Evolutionary conservation across 495 filamentous ascomycete genomes (phyloP), one percentile per base, ranked within the genome.

Genomic region (Evansstolkia leycettana): DNA sequence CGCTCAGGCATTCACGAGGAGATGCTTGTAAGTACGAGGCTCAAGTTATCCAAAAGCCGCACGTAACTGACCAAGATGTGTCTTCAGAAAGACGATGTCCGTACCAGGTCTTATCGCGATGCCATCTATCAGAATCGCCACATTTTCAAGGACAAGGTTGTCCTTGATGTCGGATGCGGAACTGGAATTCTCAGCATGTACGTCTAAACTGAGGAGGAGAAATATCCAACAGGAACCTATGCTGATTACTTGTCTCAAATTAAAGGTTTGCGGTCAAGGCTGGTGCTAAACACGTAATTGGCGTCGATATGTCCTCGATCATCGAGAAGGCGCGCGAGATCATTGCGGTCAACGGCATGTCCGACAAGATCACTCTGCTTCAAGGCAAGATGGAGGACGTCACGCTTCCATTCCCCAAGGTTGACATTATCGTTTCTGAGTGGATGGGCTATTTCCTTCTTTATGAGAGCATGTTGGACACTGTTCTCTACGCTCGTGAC

Each of bases 401-500:
- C 25, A 48, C 64, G 13, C 76, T 99, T 17, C 90, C 92, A 15
- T 89, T 88, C 45, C 60, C 67, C 37, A 76, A 93, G 51, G 92
- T 99, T 46, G 90, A 99, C 58, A 89, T 99, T 51, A 99, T 99
- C 62, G 84, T 99, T 41, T 93, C 84, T 17, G 90, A 99, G 65
- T 99, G 90, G 90, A 99, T 99, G 90, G 90, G 90, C 27, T 99
- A 99, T 67, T 94, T 92, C 64, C 73, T 99, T 31, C 75, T 96
- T 28, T 99, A 96, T 63, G 90, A 99, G 72, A 84, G 81, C 66
- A 99, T 99, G 90, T 64, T 99, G 41, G 89, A 94, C 42, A 92
- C 84, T 25, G 92, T 99, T 9, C 76, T 99, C 27, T 93, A 82
- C 54, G 90, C 90, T 14, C 76, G 90, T 48, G 89, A 99, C 70